A percentile compares a stretch with the other conserved stretches of the same genome.
phyloP scores from a whole-genome alignment of 1,284 basidiomycete species.

The Trametes polyzona region DNA sequence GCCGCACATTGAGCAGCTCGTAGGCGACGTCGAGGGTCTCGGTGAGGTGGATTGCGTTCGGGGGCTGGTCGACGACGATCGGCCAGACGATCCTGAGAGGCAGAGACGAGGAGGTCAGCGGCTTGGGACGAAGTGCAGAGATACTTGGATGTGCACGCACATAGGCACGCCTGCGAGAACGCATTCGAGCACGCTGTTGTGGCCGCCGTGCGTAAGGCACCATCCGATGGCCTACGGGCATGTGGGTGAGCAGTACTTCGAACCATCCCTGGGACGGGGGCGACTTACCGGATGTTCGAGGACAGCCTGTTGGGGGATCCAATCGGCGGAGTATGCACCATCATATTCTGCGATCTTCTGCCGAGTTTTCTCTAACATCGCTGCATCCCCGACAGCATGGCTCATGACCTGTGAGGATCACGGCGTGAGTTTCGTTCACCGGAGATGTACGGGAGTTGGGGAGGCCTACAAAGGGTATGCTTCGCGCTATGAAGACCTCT shows the following conservation, averaged over 20 bases:
- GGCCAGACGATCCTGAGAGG: conserved; percentile 27
- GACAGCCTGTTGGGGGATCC: conserved; percentile 28
- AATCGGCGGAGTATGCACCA: conserved; percentile 15
- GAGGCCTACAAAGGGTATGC: conserved; percentile 22
- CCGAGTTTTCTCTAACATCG: conserved; percentile 13
- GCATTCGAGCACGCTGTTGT: conserved; percentile 26
- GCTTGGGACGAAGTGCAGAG: neutral
- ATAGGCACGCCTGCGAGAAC: conserved; percentile 22
- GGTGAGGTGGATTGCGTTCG: conserved; percentile 24
- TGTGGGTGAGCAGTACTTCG: neutral
- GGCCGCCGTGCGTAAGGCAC: conserved; percentile 29
- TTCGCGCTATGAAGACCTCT: conserved; percentile 16
- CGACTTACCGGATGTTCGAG: conserved; percentile 25
- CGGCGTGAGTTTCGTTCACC: neutral
- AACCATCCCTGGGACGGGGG: neutral
- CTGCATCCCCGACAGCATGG: conserved; percentile 15
- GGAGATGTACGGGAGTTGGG: neutral
- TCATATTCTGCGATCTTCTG: conserved; percentile 18
- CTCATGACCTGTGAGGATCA: conserved; percentile 20
- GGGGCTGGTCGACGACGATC: conserved; percentile 28
- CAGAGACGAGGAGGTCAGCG: neutral
- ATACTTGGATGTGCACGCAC: neutral
- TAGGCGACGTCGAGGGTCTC: conserved; percentile 25
- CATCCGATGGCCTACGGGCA: conserved; percentile 22
- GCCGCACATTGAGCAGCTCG: conserved; percentile 29